Base-by-base conservation (phyloP, 768 basidiomycete species). In the Scleroderma citrinum region DNA sequence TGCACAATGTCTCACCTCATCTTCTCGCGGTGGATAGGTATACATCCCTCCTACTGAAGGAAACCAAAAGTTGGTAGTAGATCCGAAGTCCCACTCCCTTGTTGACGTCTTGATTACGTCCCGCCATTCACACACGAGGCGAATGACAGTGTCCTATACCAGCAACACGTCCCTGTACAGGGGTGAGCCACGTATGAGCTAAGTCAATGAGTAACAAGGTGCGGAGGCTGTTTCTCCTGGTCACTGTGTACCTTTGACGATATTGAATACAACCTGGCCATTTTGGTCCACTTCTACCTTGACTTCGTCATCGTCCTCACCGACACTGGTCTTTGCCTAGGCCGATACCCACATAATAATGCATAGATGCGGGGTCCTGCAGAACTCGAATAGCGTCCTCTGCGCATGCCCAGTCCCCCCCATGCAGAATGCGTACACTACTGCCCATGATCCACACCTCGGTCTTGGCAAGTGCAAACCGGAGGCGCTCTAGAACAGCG, bases 151-250 rank as follows among this genome's bases (percentile, higher is more conserved):
- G 45, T 81, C 70, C 49, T 97, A 55, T 3, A 92, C 95, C 30
- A 70, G 64, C 53, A 95, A 63, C 16, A 94, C 81, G 0, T 4
- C 93, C 94, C 57, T 80, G 58, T 0, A 86, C 90, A 0, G 81
- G 77, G 7, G 67, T 73, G 12, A 87, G 53, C 20, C 76, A 70
- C 2, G 92, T 86, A 65, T 98, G 95, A 7, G 93, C 94, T 64
- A 99, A 97, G 70, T 99, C 95, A 56, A 98, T 97, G 55, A 96
- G 74, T 71, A 53, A 78, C 85, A 42, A 58, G 45, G 46, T 59
- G 52, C n/a, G 53, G 50, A 13, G n/a, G 19, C 10, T 50, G 36
- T 2, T 61, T 59, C 16, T 59, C 66, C n/a, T 58, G 64, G 7
- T 53, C 69, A 0, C 69, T 70, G 1, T 70, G 26, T 29, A 0